A percentile compares a stretch with the other conserved stretches of the same genome.
These are phyloP conservation scores for Pythium pyrilobum DNA, from an alignment of 352 stramenopile genomes.

Conservation along the genomic window DNA sequence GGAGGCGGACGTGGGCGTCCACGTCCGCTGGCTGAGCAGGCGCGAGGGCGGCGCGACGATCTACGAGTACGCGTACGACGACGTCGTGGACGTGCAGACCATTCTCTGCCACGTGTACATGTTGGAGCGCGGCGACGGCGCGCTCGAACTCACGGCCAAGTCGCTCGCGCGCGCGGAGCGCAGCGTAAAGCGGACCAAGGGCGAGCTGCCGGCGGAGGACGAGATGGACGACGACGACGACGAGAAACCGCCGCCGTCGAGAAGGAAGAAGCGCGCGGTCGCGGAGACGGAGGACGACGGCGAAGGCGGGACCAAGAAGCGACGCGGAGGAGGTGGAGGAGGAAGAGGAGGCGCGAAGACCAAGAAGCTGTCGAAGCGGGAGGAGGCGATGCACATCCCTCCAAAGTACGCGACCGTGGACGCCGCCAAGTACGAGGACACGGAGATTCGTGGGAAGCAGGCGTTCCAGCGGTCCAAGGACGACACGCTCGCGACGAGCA, in stretches of 20 bases:
- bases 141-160: slow-evolving; percentile 58
- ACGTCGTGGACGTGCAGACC: slow-evolving; percentile 49
- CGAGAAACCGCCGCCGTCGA: slow-evolving; percentile 40
- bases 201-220: slow-evolving; percentile 21
- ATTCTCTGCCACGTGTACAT: slow-evolving; percentile 75
- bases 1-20: slow-evolving; percentile 36
- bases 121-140: slow-evolving; percentile 28
- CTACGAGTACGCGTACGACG: slow-evolving; percentile 58
- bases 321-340: slow-evolving; percentile 6
- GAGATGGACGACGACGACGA: slow-evolving; percentile 41
- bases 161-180: slow-evolving; percentile 47
- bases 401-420: slow-evolving; percentile 45
- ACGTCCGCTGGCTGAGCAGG: slow-evolving; percentile 61
- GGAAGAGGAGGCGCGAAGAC: background rate
- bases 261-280: slow-evolving; percentile 19
- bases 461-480: slow-evolving; percentile 30
- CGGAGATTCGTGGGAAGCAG: slow-evolving; percentile 46
- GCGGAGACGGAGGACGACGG: slow-evolving; percentile 15
- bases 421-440: slow-evolving; percentile 48
- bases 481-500: slow-evolving; percentile 44
- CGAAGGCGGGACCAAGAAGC: background rate
- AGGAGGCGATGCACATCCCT: slow-evolving; percentile 41
- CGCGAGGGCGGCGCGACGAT: slow-evolving; percentile 6
- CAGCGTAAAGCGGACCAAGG: slow-evolving; percentile 33
- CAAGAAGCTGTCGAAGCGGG: slow-evolving; percentile 37